A percentile compares a stretch with the other conserved stretches of the same genome.
Evolutionary conservation across 108 stramenopile genomes (phyloP).

Genomic region (Schizochytrium sp.): DNA sequence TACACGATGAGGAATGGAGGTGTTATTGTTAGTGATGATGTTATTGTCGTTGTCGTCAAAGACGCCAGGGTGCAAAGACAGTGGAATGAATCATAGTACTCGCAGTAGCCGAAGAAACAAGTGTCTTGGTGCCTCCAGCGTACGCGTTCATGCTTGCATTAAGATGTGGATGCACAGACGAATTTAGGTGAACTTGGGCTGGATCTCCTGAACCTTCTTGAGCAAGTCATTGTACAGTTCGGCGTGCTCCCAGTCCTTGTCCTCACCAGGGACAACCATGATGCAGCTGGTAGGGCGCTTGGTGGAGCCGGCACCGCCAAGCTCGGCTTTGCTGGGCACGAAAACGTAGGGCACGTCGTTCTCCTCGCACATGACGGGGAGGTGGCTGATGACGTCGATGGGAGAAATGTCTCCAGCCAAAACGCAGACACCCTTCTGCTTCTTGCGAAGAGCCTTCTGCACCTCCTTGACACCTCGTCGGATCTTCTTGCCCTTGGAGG

Average conservation of each 20-base stretch:
- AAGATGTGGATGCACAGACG: no score
- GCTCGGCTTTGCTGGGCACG: slow-evolving; percentile 94
- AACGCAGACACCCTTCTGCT: slow-evolving; percentile 90
- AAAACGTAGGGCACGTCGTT: slow-evolving; percentile 91
- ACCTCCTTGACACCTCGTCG: slow-evolving; percentile 90
- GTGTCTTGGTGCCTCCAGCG: no score
- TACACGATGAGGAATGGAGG: no score
- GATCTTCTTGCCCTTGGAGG: slow-evolving; percentile 46
- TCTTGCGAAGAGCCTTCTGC: slow-evolving; percentile 95
- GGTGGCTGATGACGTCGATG: slow-evolving; percentile 93
- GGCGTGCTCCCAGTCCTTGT: slow-evolving; percentile 83
- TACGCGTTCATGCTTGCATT: no score
- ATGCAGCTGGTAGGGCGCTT: slow-evolving; percentile 97
- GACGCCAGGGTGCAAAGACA: no score
- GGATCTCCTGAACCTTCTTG: neutral
- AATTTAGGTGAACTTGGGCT: neutral
- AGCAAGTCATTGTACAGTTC: slow-evolving; percentile 83
- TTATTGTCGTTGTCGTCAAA: no score
- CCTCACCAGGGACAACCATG: slow-evolving; percentile 82
- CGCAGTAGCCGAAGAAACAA: no score
- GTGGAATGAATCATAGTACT: no score
- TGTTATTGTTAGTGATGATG: no score
- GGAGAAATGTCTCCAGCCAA: slow-evolving; percentile 98
- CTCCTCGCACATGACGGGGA: slow-evolving; percentile 95
- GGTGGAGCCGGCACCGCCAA: slow-evolving; percentile 95